Percentiles rank a stretch among this genome's conserved stretches.
Evolutionary conservation across 805 yeast genomes (phyloP).

Genomic region (Starmerella tilneyi): DNA sequence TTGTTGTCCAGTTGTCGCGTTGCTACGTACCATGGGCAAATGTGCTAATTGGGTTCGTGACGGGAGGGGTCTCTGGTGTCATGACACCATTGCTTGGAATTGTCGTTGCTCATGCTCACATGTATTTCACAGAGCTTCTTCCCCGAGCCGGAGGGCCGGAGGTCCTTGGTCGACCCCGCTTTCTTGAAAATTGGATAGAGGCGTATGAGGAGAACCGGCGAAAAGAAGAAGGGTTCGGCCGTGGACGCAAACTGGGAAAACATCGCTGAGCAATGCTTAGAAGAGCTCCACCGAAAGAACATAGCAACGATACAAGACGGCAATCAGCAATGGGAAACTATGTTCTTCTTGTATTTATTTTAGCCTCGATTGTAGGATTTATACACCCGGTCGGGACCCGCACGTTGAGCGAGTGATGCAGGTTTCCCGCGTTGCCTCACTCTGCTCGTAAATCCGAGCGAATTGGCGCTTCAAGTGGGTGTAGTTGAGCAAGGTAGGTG

Average conservation of each 20-base stretch:
- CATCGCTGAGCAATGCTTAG: neutral
- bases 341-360: too few species aligned
- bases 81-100: constrained; percentile 28
- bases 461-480: constrained; percentile 83
- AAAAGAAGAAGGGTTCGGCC: constrained; percentile 19
- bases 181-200: neutral
- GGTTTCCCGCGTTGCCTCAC: constrained; percentile 24
- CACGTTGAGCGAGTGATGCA: too few species aligned
- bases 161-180: constrained; percentile 12
- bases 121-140: constrained; percentile 27
- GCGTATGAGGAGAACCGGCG: constrained; percentile 8
- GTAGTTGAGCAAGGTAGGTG: constrained; percentile 75
- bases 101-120: constrained; percentile 30
- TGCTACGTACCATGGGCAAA: constrained; percentile 30
- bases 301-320: too few species aligned
- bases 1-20: constrained; percentile 29
- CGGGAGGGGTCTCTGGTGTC: constrained; percentile 26
- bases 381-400: too few species aligned
- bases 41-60: constrained; percentile 25
- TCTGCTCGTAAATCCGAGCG: constrained; percentile 87
- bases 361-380: neutral
- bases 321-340: too few species aligned
- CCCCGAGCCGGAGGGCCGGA: constrained; percentile 28
- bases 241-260: constrained; percentile 27
- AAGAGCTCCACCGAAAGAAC: too few species aligned